phyloP scores from a whole-genome alignment of 192 early-diverging fungal species.

The Entomortierella lignicola region DNA sequence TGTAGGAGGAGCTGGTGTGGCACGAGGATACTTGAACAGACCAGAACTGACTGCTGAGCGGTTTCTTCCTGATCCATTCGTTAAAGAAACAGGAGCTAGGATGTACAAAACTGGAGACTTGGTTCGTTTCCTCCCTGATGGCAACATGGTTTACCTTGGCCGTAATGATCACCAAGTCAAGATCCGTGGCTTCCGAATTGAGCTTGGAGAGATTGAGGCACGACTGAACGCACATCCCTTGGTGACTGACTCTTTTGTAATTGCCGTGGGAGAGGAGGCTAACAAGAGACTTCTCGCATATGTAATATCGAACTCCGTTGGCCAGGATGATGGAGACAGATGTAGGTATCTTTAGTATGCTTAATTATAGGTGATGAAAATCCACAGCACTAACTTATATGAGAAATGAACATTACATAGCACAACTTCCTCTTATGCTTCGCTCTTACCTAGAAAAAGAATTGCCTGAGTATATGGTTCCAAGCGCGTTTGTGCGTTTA shows the following conservation, averaged over 20 bases:
- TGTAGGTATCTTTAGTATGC: too few species aligned
- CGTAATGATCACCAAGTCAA: conserved; percentile 50
- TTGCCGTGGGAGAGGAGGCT: conserved; percentile 52
- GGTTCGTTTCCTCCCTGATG: conserved; percentile 32
- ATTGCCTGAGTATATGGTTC: conserved; percentile 75
- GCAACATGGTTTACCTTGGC: conserved; percentile 35
- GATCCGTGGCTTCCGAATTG: conserved; percentile 53
- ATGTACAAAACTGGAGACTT: conserved; percentile 55
- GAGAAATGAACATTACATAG: too few species aligned
- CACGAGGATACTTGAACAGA: conserved; percentile 54
- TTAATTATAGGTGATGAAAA: too few species aligned
- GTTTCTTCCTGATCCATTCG: conserved; percentile 56
- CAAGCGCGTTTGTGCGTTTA: conserved; percentile 41
- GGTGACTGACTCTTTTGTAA: conserved; percentile 35
- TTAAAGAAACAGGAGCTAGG: conserved; percentile 4
- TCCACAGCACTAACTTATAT: too few species aligned
- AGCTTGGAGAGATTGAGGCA: conserved; percentile 48
- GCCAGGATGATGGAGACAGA: conserved; percentile 39
- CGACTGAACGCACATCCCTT: conserved; percentile 17
- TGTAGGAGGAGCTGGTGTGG: conserved; percentile 49
- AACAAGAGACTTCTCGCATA: conserved; percentile 71
- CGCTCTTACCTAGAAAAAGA: conserved; percentile 62
- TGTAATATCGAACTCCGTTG: conserved; percentile 26
- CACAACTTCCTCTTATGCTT: too few species aligned
- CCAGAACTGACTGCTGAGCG: conserved; percentile 37